A percentile compares a stretch with the other conserved stretches of the same genome.
phyloP scores from a whole-genome alignment of 352 stramenopile genomes.

The Phytophthora hybrid region DNA sequence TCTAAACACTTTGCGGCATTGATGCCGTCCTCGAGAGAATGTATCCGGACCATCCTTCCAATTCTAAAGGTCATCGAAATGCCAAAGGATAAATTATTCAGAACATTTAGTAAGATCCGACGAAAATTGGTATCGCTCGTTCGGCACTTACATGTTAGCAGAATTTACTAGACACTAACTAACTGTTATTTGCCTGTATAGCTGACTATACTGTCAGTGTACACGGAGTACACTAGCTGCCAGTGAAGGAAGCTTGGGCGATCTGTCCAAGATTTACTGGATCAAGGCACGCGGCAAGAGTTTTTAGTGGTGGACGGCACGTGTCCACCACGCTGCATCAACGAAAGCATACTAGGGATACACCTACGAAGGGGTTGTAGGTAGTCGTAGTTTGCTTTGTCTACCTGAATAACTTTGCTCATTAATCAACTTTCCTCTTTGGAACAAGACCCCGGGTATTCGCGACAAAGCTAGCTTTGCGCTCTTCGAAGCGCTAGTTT shows the following conservation, averaged over 20 bases:
- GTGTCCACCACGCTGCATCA: neutral
- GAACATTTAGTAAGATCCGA: too few species aligned
- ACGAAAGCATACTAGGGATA: neutral
- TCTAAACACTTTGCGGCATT: too few species aligned
- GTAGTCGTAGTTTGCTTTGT: neutral
- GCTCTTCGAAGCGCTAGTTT: neutral
- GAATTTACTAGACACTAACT: too few species aligned
- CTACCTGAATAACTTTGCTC: neutral
- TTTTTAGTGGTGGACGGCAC: neutral
- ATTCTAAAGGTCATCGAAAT: too few species aligned
- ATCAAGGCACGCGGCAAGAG: neutral
- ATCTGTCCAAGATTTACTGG: neutral
- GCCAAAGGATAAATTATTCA: too few species aligned
- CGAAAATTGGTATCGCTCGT: too few species aligned
- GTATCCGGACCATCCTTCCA: too few species aligned
- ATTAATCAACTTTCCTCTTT: neutral
- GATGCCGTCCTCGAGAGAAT: too few species aligned
- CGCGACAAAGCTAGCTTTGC: neutral
- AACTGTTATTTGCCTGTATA: too few species aligned
- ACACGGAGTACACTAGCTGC: too few species aligned
- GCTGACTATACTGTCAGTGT: too few species aligned
- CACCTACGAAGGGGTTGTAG: neutral
- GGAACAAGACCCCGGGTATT: neutral
- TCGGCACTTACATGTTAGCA: too few species aligned
- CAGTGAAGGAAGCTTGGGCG: neutral